phyloP scores from a whole-genome alignment of 2,329 filamentous ascomycete species.

The Neofusicoccum sp. region DNA sequence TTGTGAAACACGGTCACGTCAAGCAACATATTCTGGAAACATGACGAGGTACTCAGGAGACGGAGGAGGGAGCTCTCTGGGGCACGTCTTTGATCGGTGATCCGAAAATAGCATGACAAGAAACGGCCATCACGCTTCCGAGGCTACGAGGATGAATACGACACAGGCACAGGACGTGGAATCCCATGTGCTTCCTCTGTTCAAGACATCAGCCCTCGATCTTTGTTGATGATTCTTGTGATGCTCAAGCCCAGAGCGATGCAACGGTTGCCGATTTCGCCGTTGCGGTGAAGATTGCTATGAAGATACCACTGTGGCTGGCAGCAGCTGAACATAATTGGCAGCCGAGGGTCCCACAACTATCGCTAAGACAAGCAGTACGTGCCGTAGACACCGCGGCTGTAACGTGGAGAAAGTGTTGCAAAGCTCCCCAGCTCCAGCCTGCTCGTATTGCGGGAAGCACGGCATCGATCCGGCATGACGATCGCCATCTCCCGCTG shows the following conservation, averaged over 20 bases:
- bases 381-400: neutral
- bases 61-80: neutral
- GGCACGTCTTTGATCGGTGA: neutral
- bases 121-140: neutral
- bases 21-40: neutral
- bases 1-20: neutral
- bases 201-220: neutral
- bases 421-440: neutral
- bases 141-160: neutral
- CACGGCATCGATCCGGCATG: conserved; percentile 1
- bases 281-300: neutral
- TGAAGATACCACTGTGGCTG: conserved; percentile 8
- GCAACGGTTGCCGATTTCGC: neutral
- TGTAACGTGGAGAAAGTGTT: neutral
- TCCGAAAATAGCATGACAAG: neutral
- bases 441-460: neutral
- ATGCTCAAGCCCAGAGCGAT: neutral
- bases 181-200: neutral
- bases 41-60: neutral
- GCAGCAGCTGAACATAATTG: neutral
- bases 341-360: neutral
- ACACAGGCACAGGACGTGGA: neutral
- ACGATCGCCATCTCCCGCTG: conserved; percentile 7
- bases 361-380: conserved; percentile 11
- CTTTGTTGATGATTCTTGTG: neutral